Percentiles rank a stretch among this genome's conserved stretches.
phyloP scores from a whole-genome alignment of 176 grass and related monocot species.

The Poa pratensis region DNA sequence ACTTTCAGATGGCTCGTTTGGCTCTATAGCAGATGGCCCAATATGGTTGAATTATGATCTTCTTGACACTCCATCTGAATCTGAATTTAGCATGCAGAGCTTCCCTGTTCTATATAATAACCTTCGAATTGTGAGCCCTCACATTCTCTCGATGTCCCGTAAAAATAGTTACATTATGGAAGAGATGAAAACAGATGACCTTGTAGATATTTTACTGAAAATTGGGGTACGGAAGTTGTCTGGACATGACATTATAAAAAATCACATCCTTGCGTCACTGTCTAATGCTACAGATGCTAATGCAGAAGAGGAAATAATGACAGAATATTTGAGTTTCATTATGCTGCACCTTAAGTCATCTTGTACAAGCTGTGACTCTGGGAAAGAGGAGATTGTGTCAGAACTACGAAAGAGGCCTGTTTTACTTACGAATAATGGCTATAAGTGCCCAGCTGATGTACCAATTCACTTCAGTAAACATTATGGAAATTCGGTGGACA shows the following conservation, averaged over 20 bases:
- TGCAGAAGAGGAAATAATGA: constrained; percentile 22
- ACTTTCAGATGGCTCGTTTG: constrained; percentile 26
- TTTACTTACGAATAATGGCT: constrained; percentile 61
- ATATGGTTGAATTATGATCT: constrained; percentile 18
- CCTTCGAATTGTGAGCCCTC: constrained; percentile 8
- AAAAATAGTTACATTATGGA: constrained; percentile 10
- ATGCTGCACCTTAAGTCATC: neutral
- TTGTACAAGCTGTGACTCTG: constrained; percentile 6
- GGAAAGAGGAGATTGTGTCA: constrained; percentile 9
- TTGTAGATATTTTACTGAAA: constrained; percentile 17
- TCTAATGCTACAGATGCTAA: constrained; percentile 6
- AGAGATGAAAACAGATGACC: neutral
- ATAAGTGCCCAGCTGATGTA: constrained; percentile 44
- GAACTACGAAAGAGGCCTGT: constrained; percentile 54
- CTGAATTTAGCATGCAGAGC: neutral
- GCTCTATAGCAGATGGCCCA: constrained; percentile 23
- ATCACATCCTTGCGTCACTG: constrained; percentile 18
- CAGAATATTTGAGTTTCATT: constrained; percentile 30
- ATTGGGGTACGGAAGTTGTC: constrained; percentile 25
- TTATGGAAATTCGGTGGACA: constrained; percentile 61
- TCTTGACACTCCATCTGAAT: neutral
- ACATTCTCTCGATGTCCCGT: neutral
- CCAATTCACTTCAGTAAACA: constrained; percentile 69
- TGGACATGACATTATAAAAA: constrained; percentile 22
- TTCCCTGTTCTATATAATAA: neutral